These are phyloP conservation scores for Gentiana straminea DNA, from an alignment of 257 asterid species.

Conservation along the genomic window DNA sequence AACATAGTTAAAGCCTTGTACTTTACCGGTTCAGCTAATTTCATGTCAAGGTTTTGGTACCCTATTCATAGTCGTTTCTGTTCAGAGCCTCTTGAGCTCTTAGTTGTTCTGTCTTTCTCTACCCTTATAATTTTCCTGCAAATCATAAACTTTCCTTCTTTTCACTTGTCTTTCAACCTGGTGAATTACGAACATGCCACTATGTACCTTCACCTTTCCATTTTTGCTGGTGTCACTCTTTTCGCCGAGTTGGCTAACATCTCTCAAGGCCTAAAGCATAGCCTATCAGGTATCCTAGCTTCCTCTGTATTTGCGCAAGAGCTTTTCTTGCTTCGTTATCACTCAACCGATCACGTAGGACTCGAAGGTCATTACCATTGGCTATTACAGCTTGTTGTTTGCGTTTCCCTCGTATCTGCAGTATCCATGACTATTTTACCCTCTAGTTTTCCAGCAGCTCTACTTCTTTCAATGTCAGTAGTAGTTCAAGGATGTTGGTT, in stretches of 20 bases:
- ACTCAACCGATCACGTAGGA: constrained; percentile 69
- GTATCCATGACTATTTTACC: constrained; percentile 32
- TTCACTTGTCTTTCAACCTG: constrained; percentile 46
- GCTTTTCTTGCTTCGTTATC: constrained; percentile 74
- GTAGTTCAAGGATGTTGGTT: constrained; percentile 83
- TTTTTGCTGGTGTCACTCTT: constrained; percentile 51
- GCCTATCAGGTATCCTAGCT: constrained; percentile 52
- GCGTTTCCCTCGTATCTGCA: constrained; percentile 44
- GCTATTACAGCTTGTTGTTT: constrained; percentile 67
- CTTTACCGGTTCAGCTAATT: constrained; percentile 37
- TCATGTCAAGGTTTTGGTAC: constrained; percentile 53
- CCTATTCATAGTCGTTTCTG: constrained; percentile 32
- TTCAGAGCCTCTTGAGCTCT: constrained; percentile 41
- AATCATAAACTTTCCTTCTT: constrained; percentile 32
- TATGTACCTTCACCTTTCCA: constrained; percentile 51
- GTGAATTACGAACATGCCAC: constrained; percentile 58
- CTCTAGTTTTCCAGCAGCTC: constrained; percentile 50
- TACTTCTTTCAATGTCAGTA: constrained; percentile 48
- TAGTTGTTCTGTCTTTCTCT: constrained; percentile 48
- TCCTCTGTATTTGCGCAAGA: constrained; percentile 60
- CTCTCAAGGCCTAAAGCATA: constrained; percentile 23
- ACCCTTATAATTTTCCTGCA: constrained; percentile 43
- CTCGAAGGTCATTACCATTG: constrained; percentile 88
- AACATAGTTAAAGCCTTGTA: constrained; percentile 37
- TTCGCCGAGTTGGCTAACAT: constrained; percentile 31